phyloP scores from a whole-genome alignment of 306 rosid species.

The Boehmeria nivea region DNA sequence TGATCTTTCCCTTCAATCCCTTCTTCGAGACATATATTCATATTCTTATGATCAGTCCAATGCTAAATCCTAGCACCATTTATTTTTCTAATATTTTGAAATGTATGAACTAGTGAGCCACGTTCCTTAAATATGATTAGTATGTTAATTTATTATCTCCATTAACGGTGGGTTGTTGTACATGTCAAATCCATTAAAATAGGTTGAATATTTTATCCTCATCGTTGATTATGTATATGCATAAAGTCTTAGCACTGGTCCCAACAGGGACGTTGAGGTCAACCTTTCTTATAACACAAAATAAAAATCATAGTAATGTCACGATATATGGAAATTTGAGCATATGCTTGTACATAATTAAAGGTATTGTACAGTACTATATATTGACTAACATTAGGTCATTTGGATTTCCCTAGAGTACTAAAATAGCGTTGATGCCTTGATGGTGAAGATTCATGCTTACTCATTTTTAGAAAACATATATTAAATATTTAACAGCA shows the following conservation, averaged over 20 bases:
- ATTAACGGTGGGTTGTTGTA: background rate
- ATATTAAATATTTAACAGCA: too few species aligned
- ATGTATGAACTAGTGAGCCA: background rate
- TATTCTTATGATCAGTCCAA: too few species aligned
- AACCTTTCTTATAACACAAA: background rate
- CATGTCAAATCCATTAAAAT: background rate
- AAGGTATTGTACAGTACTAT: too few species aligned
- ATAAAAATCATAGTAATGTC: too few species aligned
- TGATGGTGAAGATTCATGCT: too few species aligned
- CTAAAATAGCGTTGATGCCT: too few species aligned
- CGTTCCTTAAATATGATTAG: background rate
- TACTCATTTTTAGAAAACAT: too few species aligned
- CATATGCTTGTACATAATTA: too few species aligned
- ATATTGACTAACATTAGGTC: too few species aligned
- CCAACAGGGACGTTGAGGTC: constrained; percentile 2
- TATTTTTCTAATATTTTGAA: background rate
- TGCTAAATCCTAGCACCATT: background rate
- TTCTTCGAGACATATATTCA: too few species aligned
- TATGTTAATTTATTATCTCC: background rate
- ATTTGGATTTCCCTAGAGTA: too few species aligned
- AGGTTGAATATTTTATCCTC: background rate
- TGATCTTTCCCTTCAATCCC: background rate
- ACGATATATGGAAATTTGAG: too few species aligned
- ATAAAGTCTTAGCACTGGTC: background rate
- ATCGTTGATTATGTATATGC: background rate